Evolutionary conservation across 345 rosid species (phyloP).

Genomic region (Nasturtium officinale): DNA sequence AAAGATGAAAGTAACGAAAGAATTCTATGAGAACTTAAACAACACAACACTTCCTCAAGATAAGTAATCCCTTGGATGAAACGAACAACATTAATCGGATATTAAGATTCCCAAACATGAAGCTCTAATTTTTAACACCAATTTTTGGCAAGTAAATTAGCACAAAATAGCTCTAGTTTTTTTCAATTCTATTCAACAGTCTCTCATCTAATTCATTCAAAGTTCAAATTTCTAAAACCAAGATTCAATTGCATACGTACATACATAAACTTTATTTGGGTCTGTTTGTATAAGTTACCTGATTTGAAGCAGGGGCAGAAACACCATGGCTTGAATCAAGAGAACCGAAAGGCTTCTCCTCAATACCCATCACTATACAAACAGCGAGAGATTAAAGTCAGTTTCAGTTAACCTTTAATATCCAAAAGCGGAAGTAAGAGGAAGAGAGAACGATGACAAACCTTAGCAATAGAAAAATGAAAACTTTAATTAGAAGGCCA

Average conservation of each 20-base stretch:
- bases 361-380: constrained; percentile 37
- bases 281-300: constrained; percentile 28
- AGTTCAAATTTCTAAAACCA: constrained; percentile 1
- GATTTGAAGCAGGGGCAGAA: constrained; percentile 29
- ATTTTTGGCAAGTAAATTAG: constrained; percentile 17
- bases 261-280: too few species aligned
- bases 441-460: constrained; percentile 19
- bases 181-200: constrained; percentile 22
- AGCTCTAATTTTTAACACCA: too few species aligned
- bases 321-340: constrained; percentile 37
- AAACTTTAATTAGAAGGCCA: constrained; percentile 33
- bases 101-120: constrained; percentile 1
- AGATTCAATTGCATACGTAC: neutral
- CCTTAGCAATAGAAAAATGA: constrained; percentile 6
- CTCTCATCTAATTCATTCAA: constrained; percentile 9
- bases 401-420: neutral
- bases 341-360: constrained; percentile 37
- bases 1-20: constrained; percentile 17
- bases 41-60: constrained; percentile 16
- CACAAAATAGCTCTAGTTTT: constrained; percentile 12
- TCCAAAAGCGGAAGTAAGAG: constrained; percentile 10
- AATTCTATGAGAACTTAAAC: constrained; percentile 18
- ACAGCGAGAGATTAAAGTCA: constrained; percentile 25
- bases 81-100: constrained; percentile 18
- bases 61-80: constrained; percentile 13